Evolutionary conservation across 2,329 filamentous ascomycete genomes (phyloP), one percentile per base, ranked within the genome.

Genomic region (Thielaviopsis populi): DNA sequence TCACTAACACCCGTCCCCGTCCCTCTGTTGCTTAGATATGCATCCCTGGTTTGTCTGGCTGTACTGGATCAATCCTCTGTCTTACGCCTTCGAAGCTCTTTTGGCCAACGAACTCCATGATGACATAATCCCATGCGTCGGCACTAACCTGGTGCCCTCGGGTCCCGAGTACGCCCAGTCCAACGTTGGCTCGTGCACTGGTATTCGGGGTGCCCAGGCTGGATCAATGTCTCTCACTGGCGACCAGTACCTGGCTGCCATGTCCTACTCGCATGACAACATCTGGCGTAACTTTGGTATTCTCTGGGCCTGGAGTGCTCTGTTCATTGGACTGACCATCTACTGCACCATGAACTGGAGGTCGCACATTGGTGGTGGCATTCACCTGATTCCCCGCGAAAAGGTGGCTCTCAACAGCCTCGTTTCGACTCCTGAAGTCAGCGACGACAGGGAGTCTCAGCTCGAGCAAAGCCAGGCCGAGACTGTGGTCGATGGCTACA

Each of bases 21-120:
- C 30, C 48, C 19, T n/a, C n/a, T n/a, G n/a, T n/a, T n/a, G 22
- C 13, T 30, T 42, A 64, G 62, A 81, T 66, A 85, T 86, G 83
- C 80, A 83, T 48, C 78, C 79, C 0, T 86, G 82, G 82, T 79
- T 86, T 27, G 73, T 76, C 2, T 86, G 83, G 83, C 70, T 86
- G 2, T 84, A 79, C 66, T 85, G 82, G 80, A 79, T 86, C 24
- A 79, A 87, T 67, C 86, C 86, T 0, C 74, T 90, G 2, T 81
- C 86, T 0, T 89, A 89, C 65, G 83, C 78, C 0, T 90, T 89
- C 65, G 83, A 89, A 67, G 80, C 80, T 0, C 72, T 91, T 0
- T 77, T 89, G 69, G 77, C 83, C 0, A 90, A 90, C 68, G 87
- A 91, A 70, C 89, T 90, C 65, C 78, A 86, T 67, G 74, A 73